Evolutionary conservation across 768 basidiomycete genomes (phyloP), one percentile per base, ranked within the genome.

Genomic region (Sporobolomyces roseus): DNA sequence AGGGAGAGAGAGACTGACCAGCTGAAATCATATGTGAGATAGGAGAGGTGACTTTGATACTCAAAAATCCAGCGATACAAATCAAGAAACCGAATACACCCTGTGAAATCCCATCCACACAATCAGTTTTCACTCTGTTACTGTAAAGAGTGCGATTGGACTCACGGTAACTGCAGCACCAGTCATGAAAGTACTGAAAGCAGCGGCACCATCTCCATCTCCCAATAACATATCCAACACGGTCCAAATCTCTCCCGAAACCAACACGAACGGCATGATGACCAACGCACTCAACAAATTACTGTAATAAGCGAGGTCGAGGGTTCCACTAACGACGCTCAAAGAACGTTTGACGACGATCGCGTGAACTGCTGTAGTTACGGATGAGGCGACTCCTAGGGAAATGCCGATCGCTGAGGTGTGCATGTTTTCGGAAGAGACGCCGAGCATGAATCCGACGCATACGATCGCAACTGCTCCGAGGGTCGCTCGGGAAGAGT

Each of bases 1-100:
- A 10, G 30, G 25, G 19, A 13, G 12, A 35, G 19, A n/a, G 25
- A 25, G 19, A 59, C 70, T 41, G 23, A 66, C 71, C 72, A 16
- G 92, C 92, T 5, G 91, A 93, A 32, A 96, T 82, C 93, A 97
- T 98, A 79, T 98, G 93, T 3, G 93, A 93, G 77, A 97, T 92
- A 19, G 93, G 93, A 1, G 92, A 94, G 12, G 93, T 98, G 69
- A 97, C 89, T 79, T 98, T 93, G 82, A 98, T 96, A 30, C 90
- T 93, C 35, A 98, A 83, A 68, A 93, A 81, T 70, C 90, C 91
- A 14, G 93, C 93, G 61, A 98, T 85, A 80, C 89, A 91, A 85
- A 98, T 96, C 74, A 93, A 80, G 83, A 96, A 98, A 14, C 93
- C 93, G 60, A 96, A 80, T 23, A 84, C 80, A 36, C 93, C 93